These are phyloP conservation scores for Annona cherimola DNA, from an alignment of 164 flowering plant genomes.

Conservation along the genomic window DNA sequence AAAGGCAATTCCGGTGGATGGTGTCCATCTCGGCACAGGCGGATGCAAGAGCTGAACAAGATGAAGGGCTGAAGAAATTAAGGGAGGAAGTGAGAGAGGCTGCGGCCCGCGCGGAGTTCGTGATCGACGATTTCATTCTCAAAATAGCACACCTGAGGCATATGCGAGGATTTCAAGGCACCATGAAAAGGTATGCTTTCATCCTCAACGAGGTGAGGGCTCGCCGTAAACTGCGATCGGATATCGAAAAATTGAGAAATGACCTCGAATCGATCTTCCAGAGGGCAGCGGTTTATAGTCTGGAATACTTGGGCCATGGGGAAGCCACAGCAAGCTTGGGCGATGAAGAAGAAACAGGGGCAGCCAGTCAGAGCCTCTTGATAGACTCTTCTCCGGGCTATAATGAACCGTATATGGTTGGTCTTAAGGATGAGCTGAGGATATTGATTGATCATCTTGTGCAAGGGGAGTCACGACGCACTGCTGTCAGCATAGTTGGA, in stretches of 20 bases:
- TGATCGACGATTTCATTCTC: conserved; percentile 9
- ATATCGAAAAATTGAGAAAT: conserved; percentile 1
- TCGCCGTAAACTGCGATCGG: not conserved
- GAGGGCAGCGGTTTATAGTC: conserved; percentile 4
- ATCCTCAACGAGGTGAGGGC: not conserved
- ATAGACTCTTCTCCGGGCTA: too few relatives aligned
- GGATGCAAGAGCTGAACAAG: conserved; percentile 1
- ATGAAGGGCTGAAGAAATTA: conserved; percentile 14
- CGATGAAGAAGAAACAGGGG: not conserved
- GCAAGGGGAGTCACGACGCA: not conserved
- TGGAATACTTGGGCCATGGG: not conserved
- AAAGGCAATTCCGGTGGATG: conserved; percentile 21
- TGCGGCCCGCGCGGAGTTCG: conserved; percentile 15
- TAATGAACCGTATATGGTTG: not conserved
- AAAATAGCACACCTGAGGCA: not conserved
- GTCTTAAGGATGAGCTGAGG: conserved; percentile 1
- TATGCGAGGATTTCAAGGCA: not conserved
- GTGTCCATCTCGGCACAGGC: conserved; percentile 24
- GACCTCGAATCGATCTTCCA: not conserved
- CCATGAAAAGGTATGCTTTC: not conserved
- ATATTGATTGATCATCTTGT: not conserved
- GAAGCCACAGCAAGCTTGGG: not conserved
- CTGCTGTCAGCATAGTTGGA: conserved; percentile 38
- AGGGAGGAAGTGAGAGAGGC: conserved; percentile 13
- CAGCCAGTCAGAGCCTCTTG: not conserved